Evolutionary conservation across 441 rosid genomes (phyloP), one percentile per base, ranked within the genome.

Genomic region (Theobroma grandiflorum): DNA sequence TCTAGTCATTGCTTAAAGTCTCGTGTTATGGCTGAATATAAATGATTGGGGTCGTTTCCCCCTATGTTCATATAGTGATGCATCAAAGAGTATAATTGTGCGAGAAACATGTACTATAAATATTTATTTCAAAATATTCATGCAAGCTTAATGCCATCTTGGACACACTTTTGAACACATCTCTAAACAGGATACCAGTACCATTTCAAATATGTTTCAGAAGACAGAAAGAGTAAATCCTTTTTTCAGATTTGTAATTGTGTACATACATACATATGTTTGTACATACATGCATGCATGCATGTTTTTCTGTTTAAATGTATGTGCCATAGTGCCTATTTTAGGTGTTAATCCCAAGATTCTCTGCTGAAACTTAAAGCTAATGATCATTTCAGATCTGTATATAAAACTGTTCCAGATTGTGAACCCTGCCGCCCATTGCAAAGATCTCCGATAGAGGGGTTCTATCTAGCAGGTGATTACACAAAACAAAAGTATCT

Each of bases 401-500:
- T 96, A 68, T 94, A 96, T 74, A 96, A 94, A 86, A 94, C 96
- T 0, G 76, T 92, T 47, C 98, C 98, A 62, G 81, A 90, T 79
- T 93, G 98, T 75, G 99, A 96, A 87, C 98, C 98, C 50, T 92
- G 95, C 78, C 97, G 98, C 7, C 99, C 99, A 42, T 79, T 90
- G 67, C 98, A 96, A 80, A 93, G 95, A 89, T 94, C 99, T 70
- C 97, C 98, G 4, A 77, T 96, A 49, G 81, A 92, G 80, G 98
- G 98, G 31, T 96, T 94, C 88, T 96, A 96, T 85, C 82, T 93
- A 82, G 91, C 98, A 65, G 98, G 98, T 62, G 98, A 96, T 72
- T 94, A 94, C 87, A 96, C 99, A 43, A 94, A 94, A 85, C 98
- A 94, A 81, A 96, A 96, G 88, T 96, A 94, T 86, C 81, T 96